Base-by-base conservation (phyloP, 2,329 filamentous ascomycete species). In the Colletotrichum camelliae region DNA sequence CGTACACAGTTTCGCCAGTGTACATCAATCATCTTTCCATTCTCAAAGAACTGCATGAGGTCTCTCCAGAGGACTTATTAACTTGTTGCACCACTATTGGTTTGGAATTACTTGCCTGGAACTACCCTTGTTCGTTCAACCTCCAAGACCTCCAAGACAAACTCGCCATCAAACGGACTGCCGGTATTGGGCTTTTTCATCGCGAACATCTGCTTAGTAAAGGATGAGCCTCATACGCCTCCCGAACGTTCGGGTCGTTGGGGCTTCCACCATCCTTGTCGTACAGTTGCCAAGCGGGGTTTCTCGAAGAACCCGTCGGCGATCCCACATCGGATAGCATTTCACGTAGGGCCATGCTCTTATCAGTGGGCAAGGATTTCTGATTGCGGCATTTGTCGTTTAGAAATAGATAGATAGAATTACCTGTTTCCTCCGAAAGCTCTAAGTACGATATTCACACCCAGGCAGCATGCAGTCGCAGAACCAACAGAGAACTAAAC, bases 391-490 rank as follows among this genome's bases (percentile, higher is more conserved):
- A 21, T 52, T 52, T 12, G 18, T n/a, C 2, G 5, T 48, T n/a
- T 1, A 48, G 9, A 1, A n/a, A 12, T 12, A 0, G 3, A n/a
- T 18, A 52, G 43, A 13, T 21, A 21, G 5, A 52, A 13, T 1
- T 52, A 7, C 6, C 12, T 21, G 10, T 13, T 52, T 4, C 1
- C 43, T 52, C 13, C 43, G n/a, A 1, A 13, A 52, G n/a, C 43
- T 52, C 10, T 10, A 0, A 4, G n/a, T 7, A 21, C 21, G n/a
- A 0, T 2, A 0, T 7, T 52, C 7, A 0, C n/a, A 7, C n/a
- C 4, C 3, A 52, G 0, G 10, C 10, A 12, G n/a, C 43, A 21
- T 52, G 43, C 43, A 21, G 43, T 52, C 43, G 43, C 43, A 48
- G 43, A 13, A 13, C 21, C 4, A 2, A 13, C n/a, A 52, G 0